phyloP scores from a whole-genome alignment of 1,139 yeast genomes.

The Hemisphaericaspora subhashii region DNA sequence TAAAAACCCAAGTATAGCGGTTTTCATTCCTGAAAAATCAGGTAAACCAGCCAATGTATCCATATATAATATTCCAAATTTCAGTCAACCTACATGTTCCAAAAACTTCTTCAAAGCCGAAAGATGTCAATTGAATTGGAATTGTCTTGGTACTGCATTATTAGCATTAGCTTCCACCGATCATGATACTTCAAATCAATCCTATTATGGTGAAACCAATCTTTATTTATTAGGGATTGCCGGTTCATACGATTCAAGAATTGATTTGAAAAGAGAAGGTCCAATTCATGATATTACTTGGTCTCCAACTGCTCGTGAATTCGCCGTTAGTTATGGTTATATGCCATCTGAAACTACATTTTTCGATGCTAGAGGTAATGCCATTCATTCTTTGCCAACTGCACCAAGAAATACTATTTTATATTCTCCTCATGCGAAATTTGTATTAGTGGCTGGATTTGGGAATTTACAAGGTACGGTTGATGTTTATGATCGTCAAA shows the following conservation, averaged over 20 bases:
- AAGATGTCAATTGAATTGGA: conserved; percentile 90
- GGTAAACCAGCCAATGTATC: conserved; percentile 88
- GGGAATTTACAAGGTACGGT: conserved; percentile 98
- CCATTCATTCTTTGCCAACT: conserved; percentile 78
- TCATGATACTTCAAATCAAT: conserved; percentile 90
- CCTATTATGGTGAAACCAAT: conserved; percentile 96
- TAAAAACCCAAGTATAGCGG: conserved; percentile 85
- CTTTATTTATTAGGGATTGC: conserved; percentile 88
- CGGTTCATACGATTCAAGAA: conserved; percentile 88
- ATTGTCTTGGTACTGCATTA: conserved; percentile 88
- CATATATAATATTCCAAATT: conserved; percentile 75
- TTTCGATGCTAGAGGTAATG: conserved; percentile 91
- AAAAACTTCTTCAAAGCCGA: conserved; percentile 96
- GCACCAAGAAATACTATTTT: conserved; percentile 87
- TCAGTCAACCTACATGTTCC: conserved; percentile 77
- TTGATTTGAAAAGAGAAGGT: conserved; percentile 85
- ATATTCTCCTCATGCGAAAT: conserved; percentile 93
- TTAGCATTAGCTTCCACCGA: conserved; percentile 94
- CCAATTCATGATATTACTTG: conserved; percentile 97
- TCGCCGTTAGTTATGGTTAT: conserved; percentile 94
- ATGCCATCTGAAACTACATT: conserved; percentile 98
- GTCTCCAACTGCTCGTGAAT: conserved; percentile 96
- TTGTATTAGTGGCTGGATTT: conserved; percentile 91
- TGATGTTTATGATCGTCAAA: conserved; percentile 91
- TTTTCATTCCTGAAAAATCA: conserved; percentile 80